These are phyloP conservation scores for Neodidymelliopsis sp. DNA, from an alignment of 2,329 filamentous ascomycete species.

Conservation along the genomic window DNA sequence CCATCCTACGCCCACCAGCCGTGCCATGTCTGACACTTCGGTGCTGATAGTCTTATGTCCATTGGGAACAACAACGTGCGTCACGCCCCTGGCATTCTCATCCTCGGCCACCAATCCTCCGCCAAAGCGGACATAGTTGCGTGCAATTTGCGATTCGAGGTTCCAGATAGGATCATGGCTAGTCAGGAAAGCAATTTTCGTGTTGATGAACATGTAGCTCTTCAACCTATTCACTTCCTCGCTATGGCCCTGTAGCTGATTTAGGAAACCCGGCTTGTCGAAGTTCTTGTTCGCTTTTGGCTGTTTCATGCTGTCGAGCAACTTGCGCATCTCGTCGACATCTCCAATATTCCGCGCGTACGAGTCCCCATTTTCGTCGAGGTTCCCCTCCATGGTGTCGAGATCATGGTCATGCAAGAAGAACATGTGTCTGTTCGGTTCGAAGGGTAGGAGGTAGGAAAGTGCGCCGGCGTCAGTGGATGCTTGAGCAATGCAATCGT, in stretches of 20 bases:
- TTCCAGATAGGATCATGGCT: conserved; percentile 20
- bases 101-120: conserved; percentile 66
- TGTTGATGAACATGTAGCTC: conserved; percentile 42
- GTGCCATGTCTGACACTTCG: conserved; percentile 61
- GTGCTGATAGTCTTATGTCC: conserved; percentile 55
- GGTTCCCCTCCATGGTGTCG: conserved; percentile 65
- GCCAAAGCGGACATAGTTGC: conserved; percentile 71
- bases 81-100: conserved; percentile 64
- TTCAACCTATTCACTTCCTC: conserved; percentile 34
- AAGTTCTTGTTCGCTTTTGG: conserved; percentile 26
- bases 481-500: conserved; percentile 75
- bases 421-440: conserved; percentile 74
- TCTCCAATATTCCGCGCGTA: conserved; percentile 73
- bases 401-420: conserved; percentile 67
- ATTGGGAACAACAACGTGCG: conserved; percentile 72
- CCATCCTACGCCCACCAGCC: conserved; percentile 76
- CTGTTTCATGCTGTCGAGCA: conserved; percentile 49
- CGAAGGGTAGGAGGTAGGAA: conserved; percentile 69
- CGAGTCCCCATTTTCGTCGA: conserved; percentile 83
- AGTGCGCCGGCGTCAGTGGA: conserved; percentile 62
- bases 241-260: conserved; percentile 39
- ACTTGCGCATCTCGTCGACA: conserved; percentile 65
- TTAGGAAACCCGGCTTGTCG: conserved; percentile 29
- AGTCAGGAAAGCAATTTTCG: conserved; percentile 29
- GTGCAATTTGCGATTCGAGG: conserved; percentile 54